Percentiles rank a stretch among this genome's conserved stretches.
These are phyloP conservation scores for Amanita thiersii DNA, from an alignment of 768 basidiomycete genomes.

Conservation along the genomic window DNA sequence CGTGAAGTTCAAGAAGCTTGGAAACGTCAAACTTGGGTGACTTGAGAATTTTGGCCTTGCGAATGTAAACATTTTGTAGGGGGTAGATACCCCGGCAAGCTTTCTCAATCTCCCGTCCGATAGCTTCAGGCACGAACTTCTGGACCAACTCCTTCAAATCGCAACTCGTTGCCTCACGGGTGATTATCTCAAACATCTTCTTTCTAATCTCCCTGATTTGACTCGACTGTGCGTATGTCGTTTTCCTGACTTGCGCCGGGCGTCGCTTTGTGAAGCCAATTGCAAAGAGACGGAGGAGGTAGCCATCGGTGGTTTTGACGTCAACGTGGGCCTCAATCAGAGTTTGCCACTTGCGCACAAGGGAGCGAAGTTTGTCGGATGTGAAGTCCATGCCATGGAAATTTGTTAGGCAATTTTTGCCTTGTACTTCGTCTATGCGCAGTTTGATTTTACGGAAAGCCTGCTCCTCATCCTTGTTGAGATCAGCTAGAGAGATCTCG, in stretches of 20 bases:
- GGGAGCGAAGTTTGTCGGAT: slow-evolving; percentile 98
- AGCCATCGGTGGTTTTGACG: slow-evolving; percentile 98
- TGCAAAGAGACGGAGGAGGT: slow-evolving; percentile 97
- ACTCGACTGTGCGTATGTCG: slow-evolving; percentile 92
- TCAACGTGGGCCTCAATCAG: slow-evolving; percentile 99
- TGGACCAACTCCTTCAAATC: slow-evolving; percentile 98
- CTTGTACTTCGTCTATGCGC: slow-evolving; percentile 92
- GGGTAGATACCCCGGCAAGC: slow-evolving; percentile 94
- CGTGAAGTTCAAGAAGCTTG: slow-evolving; percentile 95
- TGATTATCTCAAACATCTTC: slow-evolving; percentile 99
- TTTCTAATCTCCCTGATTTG: slow-evolving; percentile 97
- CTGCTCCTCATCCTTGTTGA: slow-evolving; percentile 99
- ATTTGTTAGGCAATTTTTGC: slow-evolving; percentile 98
- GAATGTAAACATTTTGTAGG: slow-evolving; percentile 96
- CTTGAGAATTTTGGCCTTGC: slow-evolving; percentile 99
- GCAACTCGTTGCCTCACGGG: slow-evolving; percentile 87
- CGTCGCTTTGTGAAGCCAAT: slow-evolving; percentile 99
- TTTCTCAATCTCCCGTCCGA: slow-evolving; percentile 99
- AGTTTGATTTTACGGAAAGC: slow-evolving; percentile 99
- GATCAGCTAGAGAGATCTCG: slow-evolving; percentile 93
- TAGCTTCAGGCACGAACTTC: slow-evolving; percentile 98
- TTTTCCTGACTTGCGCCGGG: slow-evolving; percentile 95
- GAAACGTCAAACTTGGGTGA: slow-evolving; percentile 93
- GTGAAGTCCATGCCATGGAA: slow-evolving; percentile 99
- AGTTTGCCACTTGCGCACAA: slow-evolving; percentile 99